Evolutionary conservation across 2,329 filamentous ascomycete species (phyloP), one percentile per base, ranked within the genome.

Genomic region (Fusarium neocosmosporiellum): DNA sequence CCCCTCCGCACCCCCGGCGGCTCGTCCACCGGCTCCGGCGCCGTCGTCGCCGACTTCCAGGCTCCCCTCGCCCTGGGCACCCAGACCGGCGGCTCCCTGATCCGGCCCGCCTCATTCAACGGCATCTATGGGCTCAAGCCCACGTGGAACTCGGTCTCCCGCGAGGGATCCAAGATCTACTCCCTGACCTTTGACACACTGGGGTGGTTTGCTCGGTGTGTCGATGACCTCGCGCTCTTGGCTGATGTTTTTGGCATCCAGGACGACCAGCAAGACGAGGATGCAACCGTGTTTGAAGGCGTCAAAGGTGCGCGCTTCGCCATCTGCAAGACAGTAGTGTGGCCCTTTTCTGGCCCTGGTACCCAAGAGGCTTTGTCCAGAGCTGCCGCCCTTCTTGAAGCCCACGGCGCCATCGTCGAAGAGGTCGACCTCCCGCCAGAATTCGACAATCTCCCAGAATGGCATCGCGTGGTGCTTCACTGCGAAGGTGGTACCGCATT

Each of bases 91-190:
- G 91, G 91, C 0, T 91, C 88, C 70, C 88, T 85, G 1, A 89
- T 93, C 57, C 86, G 91, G 0, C 91, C 91, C 0, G 91, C 84
- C 0, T 91, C 89, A 0, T 93, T 89, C 81, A 92, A 89, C 72
- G 91, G 91, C 10, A 84, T 91, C n/a, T 93, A 90, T 70, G 90
- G 85, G 1, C 83, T 92, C 70, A 93, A 93, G 78, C 91, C 91
- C 7, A 93, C 90, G 0, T 92, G 90, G 89, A 88, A 88, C 67
- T 82, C 89, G 1, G 86, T 93, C 50, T 90, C 87, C 3, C 84
- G 89, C 1, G 91, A 93, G 77, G 91, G 91, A 0, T 84, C 88
- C 64, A 90, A 88, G 79, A 81, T 89, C 6, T 91, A 88, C 75
- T 88, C 89, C 2, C 79, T 89, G 5, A 88, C 85, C 4, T 83